Evolutionary conservation across 2,329 filamentous ascomycete genomes (phyloP), one percentile per base, ranked within the genome.

Genomic region (Colletotrichum aenigma): DNA sequence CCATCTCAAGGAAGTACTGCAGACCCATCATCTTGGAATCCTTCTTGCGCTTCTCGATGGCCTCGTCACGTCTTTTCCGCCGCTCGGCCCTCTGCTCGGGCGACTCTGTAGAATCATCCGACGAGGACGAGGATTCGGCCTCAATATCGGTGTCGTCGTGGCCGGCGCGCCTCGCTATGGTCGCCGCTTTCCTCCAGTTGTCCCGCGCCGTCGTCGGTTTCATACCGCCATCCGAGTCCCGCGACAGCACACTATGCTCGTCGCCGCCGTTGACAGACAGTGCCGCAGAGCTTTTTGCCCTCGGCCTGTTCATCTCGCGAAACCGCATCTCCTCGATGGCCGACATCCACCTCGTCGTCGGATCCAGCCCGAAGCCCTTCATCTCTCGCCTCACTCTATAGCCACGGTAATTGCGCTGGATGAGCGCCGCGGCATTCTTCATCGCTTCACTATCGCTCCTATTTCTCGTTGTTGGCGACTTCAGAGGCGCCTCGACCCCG

Each of bases 1-100:
- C 93, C 94, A 98, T 96, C 80, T 98, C 91, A 15, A 92, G 87
- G 77, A 97, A 98, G 82, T 98, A 98, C 81, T 95, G 93, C 43
- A 97, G 83, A 21, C 95, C 95, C 94, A 98, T 96, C 83, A 92
- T 93, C 82, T 93, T 94, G 2, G 95, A 93, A 7, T 91, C 91
- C 78, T 92, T 91, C 75, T 92, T 91, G 43, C 93, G 88, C 79
- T 90, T 88, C 1, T 86, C 85, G 81, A 90, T 91, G 72, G 89
- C 85, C 78, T 91, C 86, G 10, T 87, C 82, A 71, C 87, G 86
- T 62, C 84, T 82, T 70, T 84, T 85, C 64, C 82, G 85, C 13
- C 80, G 81, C 15, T 82, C 83, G 9, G 85, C 84, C 70, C 82
- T 84, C 75, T 88, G 81, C 77, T 87, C 82, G 9, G 83, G 76